Evolutionary conservation across 108 stramenopile species (phyloP).

Genomic region (Cyclotella cryptica): DNA sequence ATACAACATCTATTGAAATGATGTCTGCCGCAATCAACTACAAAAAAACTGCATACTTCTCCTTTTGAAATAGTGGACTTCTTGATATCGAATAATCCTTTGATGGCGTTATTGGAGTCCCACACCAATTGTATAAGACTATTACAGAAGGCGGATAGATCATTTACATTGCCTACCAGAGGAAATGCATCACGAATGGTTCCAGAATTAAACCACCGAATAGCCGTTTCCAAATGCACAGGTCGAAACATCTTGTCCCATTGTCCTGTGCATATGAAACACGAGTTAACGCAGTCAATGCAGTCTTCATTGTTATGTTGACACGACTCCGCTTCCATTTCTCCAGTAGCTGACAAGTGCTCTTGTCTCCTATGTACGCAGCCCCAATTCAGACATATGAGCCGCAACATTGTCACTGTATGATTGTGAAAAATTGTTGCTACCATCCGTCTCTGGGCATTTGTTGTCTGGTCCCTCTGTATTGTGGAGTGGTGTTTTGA

Average conservation of each 20-base stretch:
- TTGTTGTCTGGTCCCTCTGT: too few species aligned
- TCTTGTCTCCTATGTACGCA: too few species aligned
- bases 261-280: not conserved
- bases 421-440: too few species aligned
- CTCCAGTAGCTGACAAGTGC: too few species aligned
- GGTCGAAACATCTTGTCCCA: not conserved
- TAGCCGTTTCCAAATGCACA: not conserved
- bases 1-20: not conserved
- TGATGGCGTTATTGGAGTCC: not conserved
- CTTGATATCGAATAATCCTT: not conserved
- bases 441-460: too few species aligned
- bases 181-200: not conserved
- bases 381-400: too few species aligned
- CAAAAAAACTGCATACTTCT: not conserved
- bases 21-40: not conserved
- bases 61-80: not conserved
- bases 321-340: too few species aligned
- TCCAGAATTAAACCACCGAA: not conserved
- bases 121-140: not conserved
- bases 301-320: too few species aligned
- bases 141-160: not conserved
- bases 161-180: not conserved
- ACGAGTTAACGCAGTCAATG: too few species aligned
- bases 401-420: too few species aligned
- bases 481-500: too few species aligned